A percentile compares a stretch with the other conserved stretches of the same genome.
phyloP scores from a whole-genome alignment of 306 rosid species.

The Cucumis sativus region DNA sequence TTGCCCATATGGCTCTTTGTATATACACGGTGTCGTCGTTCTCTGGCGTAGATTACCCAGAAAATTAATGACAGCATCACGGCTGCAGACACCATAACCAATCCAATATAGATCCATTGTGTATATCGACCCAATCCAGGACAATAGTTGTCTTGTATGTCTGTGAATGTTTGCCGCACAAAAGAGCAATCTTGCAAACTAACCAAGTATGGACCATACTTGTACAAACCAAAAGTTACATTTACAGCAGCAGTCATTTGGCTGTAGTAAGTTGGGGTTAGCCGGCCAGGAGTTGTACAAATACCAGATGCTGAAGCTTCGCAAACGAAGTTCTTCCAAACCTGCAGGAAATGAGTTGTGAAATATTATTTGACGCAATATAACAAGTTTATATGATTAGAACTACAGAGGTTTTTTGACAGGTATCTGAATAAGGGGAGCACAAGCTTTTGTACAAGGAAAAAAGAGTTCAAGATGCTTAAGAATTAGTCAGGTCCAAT shows the following conservation, averaged over 20 bases:
- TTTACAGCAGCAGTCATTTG: constrained; percentile 23
- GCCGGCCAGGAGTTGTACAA: constrained; percentile 29
- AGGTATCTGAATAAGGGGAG: background rate
- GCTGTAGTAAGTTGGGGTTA: constrained; percentile 22
- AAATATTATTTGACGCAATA: background rate
- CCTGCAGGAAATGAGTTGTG: constrained; percentile 12
- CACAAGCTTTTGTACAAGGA: background rate
- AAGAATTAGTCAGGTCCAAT: background rate
- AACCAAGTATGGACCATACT: constrained; percentile 24
- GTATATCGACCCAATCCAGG: constrained; percentile 11
- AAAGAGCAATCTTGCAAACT: constrained; percentile 29
- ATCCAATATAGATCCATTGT: constrained; percentile 17
- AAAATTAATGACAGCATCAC: constrained; percentile 29
- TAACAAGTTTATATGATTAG: background rate
- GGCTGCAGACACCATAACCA: constrained; percentile 19
- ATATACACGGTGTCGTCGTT: constrained; percentile 13
- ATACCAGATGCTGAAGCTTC: constrained; percentile 11
- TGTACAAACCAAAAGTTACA: constrained; percentile 16
- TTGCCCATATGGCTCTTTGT: background rate
- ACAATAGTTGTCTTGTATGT: constrained; percentile 19
- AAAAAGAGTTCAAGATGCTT: background rate
- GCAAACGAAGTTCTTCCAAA: constrained; percentile 22
- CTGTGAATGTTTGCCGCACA: constrained; percentile 20
- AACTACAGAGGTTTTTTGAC: background rate
- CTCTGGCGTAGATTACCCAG: constrained; percentile 27